A percentile compares a stretch with the other conserved stretches of the same genome.
Evolutionary conservation across 148 eudicot species (phyloP).

Genomic region (Spergularia marina): DNA sequence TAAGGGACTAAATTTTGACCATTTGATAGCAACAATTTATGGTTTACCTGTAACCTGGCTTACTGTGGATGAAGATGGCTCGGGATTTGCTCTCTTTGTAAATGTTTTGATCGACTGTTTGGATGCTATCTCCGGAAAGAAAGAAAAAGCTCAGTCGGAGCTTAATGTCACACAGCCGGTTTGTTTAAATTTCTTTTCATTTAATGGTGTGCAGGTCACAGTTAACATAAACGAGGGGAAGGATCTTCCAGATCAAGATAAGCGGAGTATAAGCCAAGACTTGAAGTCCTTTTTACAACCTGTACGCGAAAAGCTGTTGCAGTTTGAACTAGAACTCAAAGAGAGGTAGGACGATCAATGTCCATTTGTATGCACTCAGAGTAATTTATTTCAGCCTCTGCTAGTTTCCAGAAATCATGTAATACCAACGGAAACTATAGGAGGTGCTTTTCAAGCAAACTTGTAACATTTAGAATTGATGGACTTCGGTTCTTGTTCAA

Average conservation of each 20-base stretch:
- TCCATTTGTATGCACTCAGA: background rate
- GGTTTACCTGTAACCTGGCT: background rate
- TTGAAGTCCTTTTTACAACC: slow-evolving; percentile 73
- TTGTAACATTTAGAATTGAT: slow-evolving; percentile 18
- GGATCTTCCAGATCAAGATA: slow-evolving; percentile 58
- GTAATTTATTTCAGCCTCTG: background rate
- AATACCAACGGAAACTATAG: slow-evolving; percentile 1
- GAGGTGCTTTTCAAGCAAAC: background rate
- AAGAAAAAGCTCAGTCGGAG: no score
- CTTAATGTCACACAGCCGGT: no score
- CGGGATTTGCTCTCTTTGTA: background rate
- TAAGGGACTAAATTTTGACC: no score
- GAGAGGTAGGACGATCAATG: slow-evolving; percentile 45
- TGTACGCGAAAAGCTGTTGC: slow-evolving; percentile 55
- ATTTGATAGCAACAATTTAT: background rate
- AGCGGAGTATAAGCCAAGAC: slow-evolving; percentile 55
- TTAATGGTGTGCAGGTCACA: slow-evolving; percentile 41
- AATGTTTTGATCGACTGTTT: background rate
- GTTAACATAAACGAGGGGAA: slow-evolving; percentile 67
- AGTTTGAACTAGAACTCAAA: slow-evolving; percentile 81
- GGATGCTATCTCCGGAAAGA: no score
- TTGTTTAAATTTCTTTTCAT: background rate
- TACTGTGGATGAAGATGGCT: background rate
- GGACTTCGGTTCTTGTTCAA: background rate
- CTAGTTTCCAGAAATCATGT: slow-evolving; percentile 15